phyloP scores from a whole-genome alignment of 2,329 filamentous ascomycete genomes.

The Daldinia sp. region DNA sequence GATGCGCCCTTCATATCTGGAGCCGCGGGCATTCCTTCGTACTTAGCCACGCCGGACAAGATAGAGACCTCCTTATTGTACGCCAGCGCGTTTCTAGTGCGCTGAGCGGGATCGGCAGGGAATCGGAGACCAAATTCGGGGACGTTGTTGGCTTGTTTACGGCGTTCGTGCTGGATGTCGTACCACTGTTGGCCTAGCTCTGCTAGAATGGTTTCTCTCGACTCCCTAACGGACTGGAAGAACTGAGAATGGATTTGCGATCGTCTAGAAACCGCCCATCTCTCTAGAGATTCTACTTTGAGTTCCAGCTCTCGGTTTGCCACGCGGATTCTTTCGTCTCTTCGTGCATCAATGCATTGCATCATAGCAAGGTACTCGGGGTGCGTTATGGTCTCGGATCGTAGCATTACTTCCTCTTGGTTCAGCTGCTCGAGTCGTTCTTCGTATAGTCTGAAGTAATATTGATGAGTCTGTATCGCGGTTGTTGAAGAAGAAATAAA shows the following conservation, averaged over 20 bases:
- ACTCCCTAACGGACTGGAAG: conserved; percentile 84
- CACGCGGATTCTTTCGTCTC: conserved; percentile 80
- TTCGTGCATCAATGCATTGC: conserved; percentile 82
- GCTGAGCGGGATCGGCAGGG: conserved; percentile 77
- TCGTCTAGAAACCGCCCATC: conserved; percentile 79
- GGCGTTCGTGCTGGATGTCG: conserved; percentile 87
- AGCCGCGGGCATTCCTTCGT: conserved; percentile 95
- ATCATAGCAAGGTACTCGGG: conserved; percentile 92
- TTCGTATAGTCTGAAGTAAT: conserved; percentile 74
- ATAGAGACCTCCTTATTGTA: conserved; percentile 97
- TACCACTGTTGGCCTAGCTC: conserved; percentile 90
- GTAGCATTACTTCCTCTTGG: conserved; percentile 69
- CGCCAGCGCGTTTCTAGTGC: conserved; percentile 83
- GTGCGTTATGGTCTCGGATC: conserved; percentile 73
- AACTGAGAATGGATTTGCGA: conserved; percentile 90
- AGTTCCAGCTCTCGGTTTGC: conserved; percentile 78
- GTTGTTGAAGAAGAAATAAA: neutral
- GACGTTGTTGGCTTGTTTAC: conserved; percentile 78
- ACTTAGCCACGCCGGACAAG: conserved; percentile 88
- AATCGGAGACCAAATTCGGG: conserved; percentile 85
- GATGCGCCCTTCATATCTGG: conserved; percentile 80
- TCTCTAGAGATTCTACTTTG: conserved; percentile 76
- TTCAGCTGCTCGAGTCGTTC: conserved; percentile 87
- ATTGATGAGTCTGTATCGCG: conserved; percentile 39
- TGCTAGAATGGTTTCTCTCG: conserved; percentile 81